phyloP scores from a whole-genome alignment of 306 rosid genomes.

The Argentina anserina region DNA sequence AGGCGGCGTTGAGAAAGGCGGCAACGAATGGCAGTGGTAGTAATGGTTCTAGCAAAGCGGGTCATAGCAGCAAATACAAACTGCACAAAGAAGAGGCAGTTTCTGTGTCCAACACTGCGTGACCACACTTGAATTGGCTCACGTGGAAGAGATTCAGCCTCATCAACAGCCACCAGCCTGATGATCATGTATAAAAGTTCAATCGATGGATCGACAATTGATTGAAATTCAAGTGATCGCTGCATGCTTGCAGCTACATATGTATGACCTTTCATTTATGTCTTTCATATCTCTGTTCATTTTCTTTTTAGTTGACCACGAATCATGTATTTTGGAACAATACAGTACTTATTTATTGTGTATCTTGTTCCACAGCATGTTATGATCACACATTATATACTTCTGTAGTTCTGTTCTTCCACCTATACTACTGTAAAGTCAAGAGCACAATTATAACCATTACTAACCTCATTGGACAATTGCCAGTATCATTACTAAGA shows the following conservation, averaged over 20 bases:
- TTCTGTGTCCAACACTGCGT: not conserved
- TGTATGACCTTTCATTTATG: not conserved
- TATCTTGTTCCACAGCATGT: not conserved
- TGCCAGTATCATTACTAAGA: too few species aligned
- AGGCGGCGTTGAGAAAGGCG: constrained; percentile 17
- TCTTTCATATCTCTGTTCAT: not conserved
- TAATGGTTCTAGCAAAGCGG: constrained; percentile 15
- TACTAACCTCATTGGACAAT: too few species aligned
- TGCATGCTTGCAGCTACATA: not conserved
- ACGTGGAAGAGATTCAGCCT: not conserved
- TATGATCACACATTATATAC: not conserved
- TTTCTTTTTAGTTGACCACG: not conserved
- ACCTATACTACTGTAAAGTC: not conserved
- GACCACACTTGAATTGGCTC: constrained; percentile 3
- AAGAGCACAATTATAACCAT: not conserved
- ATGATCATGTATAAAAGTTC: not conserved
- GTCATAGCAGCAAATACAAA: constrained; percentile 5
- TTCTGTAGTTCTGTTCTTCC: not conserved
- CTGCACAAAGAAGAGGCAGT: not conserved
- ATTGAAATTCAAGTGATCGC: not conserved
- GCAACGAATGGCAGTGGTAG: not conserved
- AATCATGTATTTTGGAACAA: not conserved
- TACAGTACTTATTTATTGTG: not conserved
- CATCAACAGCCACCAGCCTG: not conserved
- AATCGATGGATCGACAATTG: not conserved